Evolutionary conservation across 805 yeast genomes (phyloP).

Genomic region (Saccharomycopsis sp.): DNA sequence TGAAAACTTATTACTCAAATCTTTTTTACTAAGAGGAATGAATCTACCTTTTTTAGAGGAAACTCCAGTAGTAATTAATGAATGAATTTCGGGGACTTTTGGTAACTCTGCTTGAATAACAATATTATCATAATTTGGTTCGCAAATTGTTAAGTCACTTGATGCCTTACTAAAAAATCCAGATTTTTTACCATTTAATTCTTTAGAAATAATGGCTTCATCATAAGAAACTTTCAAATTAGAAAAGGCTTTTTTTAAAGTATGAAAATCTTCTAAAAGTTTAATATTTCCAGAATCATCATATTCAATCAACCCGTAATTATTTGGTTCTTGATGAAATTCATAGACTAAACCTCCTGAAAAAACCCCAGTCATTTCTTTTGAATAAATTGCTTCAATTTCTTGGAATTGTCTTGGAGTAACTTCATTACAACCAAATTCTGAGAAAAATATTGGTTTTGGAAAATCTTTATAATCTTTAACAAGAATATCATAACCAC

Average conservation of each 20-base stretch:
- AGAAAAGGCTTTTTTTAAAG: slow-evolving; percentile 37
- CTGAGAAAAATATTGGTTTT: slow-evolving; percentile 80
- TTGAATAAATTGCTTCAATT: slow-evolving; percentile 55
- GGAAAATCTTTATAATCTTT: slow-evolving; percentile 57
- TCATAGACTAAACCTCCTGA: slow-evolving; percentile 84
- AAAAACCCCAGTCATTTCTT: slow-evolving; percentile 63
- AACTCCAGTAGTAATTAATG: slow-evolving; percentile 41
- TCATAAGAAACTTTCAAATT: slow-evolving; percentile 26
- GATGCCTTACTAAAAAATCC: not conserved
- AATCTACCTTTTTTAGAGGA: slow-evolving; percentile 37
- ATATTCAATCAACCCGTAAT: slow-evolving; percentile 63
- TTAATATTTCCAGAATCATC: slow-evolving; percentile 31
- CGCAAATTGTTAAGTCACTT: slow-evolving; percentile 23
- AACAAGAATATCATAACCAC: slow-evolving; percentile 67
- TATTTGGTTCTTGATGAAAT: slow-evolving; percentile 67
- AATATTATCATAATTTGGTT: slow-evolving; percentile 26
- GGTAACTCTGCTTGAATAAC: slow-evolving; percentile 38
- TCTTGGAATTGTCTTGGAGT: slow-evolving; percentile 75
- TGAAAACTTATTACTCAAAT: slow-evolving; percentile 22
- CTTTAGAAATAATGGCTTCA: slow-evolving; percentile 20
- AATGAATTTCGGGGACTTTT: slow-evolving; percentile 26
- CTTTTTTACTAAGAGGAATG: slow-evolving; percentile 33
- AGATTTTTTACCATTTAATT: slow-evolving; percentile 17
- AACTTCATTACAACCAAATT: slow-evolving; percentile 83
- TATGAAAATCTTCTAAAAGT: slow-evolving; percentile 37